Conservation (phyloP, 2,329 filamentous ascomycete species). For the Cladosporium halotolerans region DNA sequence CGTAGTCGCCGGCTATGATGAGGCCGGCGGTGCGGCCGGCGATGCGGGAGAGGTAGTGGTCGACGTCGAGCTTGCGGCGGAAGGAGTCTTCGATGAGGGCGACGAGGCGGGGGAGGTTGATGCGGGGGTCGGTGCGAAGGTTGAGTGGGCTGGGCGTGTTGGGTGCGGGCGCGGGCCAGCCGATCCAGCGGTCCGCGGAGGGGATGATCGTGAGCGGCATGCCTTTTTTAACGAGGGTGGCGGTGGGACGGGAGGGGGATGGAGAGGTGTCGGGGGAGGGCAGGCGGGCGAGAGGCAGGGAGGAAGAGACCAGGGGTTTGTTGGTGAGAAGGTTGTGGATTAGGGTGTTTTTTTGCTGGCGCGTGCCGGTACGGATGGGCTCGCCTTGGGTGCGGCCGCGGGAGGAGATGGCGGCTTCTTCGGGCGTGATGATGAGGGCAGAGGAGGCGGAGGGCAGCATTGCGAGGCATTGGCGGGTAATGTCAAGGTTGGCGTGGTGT, state of each 20-base stretch:
- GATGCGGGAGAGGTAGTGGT: slow-evolving; percentile 77
- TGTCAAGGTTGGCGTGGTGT: slow-evolving; percentile 65
- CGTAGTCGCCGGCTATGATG: slow-evolving; percentile 93
- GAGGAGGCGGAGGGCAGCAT: slow-evolving; percentile 80
- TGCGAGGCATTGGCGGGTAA: slow-evolving; percentile 64
- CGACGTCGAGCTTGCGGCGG: slow-evolving; percentile 71
- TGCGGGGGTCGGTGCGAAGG: slow-evolving; percentile 65
- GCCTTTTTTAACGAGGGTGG: slow-evolving; percentile 84
- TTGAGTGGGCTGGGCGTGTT: slow-evolving; percentile 63
- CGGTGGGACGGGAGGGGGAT: slow-evolving; percentile 34
- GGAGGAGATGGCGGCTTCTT: slow-evolving; percentile 65
- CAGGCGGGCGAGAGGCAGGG: slow-evolving; percentile 68
- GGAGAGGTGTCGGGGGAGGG: slow-evolving; percentile 22
- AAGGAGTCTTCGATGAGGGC: slow-evolving; percentile 94
- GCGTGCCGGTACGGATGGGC: slow-evolving; percentile 38
- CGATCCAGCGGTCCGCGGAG: slow-evolving; percentile 51
- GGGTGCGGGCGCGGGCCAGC: no score
- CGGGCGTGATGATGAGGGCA: slow-evolving; percentile 78
- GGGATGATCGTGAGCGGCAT: slow-evolving; percentile 84
- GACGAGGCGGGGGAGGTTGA: slow-evolving; percentile 76
- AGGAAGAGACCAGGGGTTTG: slow-evolving; percentile 87
- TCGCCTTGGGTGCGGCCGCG: slow-evolving; percentile 20
- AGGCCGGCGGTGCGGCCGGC: slow-evolving; percentile 76
- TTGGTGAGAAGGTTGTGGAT: slow-evolving; percentile 96
- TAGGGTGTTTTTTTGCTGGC: slow-evolving; percentile 69